These are phyloP conservation scores for Candida incommunis DNA, from an alignment of 805 yeast species.

Conservation along the genomic window DNA sequence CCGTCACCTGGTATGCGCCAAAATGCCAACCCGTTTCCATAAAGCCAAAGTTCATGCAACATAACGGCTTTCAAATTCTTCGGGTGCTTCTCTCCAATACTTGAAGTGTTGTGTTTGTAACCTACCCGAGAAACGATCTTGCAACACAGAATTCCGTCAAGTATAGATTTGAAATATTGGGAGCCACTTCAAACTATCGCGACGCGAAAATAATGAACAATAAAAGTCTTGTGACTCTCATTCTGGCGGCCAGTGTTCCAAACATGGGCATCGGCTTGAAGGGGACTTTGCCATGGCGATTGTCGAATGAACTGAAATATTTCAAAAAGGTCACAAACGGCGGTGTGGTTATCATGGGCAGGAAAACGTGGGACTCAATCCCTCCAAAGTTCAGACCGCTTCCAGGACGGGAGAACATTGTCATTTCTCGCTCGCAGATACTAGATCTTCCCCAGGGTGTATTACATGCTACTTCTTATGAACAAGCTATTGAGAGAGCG, in stretches of 20 bases:
- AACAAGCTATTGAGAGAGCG: slow-evolving; percentile 25
- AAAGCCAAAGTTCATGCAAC: too few species aligned
- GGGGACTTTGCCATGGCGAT: slow-evolving; percentile 79
- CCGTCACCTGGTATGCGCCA: too few species aligned
- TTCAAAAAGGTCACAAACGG: slow-evolving; percentile 58
- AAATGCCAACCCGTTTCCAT: too few species aligned
- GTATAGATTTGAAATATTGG: too few species aligned
- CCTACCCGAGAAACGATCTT: too few species aligned
- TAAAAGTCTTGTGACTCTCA: slow-evolving; percentile 46
- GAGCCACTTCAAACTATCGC: too few species aligned
- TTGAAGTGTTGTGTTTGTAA: too few species aligned
- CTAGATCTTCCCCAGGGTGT: slow-evolving; percentile 16
- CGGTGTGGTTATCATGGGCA: slow-evolving; percentile 74
- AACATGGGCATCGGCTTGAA: slow-evolving; percentile 70
- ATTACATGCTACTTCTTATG: slow-evolving; percentile 28
- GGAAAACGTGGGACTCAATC: slow-evolving; percentile 91
- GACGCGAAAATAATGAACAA: too few species aligned
- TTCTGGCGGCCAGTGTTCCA: slow-evolving; percentile 81
- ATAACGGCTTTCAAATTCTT: too few species aligned
- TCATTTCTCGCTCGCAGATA: slow-evolving; percentile 45
- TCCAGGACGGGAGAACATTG: slow-evolving; percentile 57
- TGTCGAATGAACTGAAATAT: slow-evolving; percentile 72
- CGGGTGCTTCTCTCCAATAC: too few species aligned
- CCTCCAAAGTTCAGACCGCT: slow-evolving; percentile 77
- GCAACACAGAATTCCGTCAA: too few species aligned